Evolutionary conservation across 257 asterid species (phyloP), one percentile per base, ranked within the genome.

Genomic region (Solanum paucissectum): DNA sequence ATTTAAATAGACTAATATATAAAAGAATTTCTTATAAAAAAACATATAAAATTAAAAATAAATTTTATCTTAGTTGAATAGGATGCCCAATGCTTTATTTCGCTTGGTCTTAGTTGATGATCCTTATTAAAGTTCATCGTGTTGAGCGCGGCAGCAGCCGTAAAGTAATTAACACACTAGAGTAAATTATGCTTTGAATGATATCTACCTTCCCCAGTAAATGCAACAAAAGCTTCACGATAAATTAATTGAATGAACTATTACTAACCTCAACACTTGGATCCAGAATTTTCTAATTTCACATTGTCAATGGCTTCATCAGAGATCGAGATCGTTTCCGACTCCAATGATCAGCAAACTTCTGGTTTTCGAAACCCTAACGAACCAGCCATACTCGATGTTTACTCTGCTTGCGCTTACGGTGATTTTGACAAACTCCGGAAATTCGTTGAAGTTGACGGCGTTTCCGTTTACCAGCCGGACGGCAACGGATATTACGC

Each of bases 401-500:
- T 97, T 52, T 94, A 86, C 94, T 94, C 99, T 33, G 99, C 99
- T 85, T 88, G 98, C 40, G 97, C 95, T 36, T 95, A 94, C 82
- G 99, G 99, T 9, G 98, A 95, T 91, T 91, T 93, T 60, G 93
- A 87, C 74, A 95, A 93, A 91, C 92, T 97, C 85, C 94, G 99
- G n/a, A 89, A 93, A 73, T 95, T 95, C 90, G 98, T 95, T 13
- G 96, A 97, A 46, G 60, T 87, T 86, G 98, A 93, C 77, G 98
- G 98, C 72, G 93, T 84, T 62, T 93, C 98, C 1, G 89, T 95
- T 32, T 91, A 95, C n/a, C 91, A 89, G 16, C 95, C 98, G 4
- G 98, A 97, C 87, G 98, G 95, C 20, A 94, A 94, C 87, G 98
- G 99, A 9, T 97, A 95, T 91, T 95, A 90, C 88, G 91, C 99